Conservation (phyloP, 2,329 filamentous ascomycete species). For the Alternaria rosae region DNA sequence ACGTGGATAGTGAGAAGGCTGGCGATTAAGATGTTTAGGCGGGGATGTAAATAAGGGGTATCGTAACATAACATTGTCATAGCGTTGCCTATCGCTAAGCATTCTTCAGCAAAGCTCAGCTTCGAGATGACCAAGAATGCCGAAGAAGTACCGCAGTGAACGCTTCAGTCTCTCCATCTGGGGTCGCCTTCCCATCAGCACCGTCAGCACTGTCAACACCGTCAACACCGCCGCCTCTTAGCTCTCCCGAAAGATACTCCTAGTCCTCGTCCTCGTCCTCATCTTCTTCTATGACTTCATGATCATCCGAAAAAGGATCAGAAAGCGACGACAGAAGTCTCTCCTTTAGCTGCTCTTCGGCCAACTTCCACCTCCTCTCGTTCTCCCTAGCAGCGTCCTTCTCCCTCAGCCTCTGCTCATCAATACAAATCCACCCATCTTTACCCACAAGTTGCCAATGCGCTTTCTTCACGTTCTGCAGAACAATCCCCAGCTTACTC, state of each 20-base stretch:
- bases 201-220: not conserved
- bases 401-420: not conserved
- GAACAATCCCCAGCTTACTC: not conserved
- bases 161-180: not conserved
- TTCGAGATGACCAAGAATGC: not conserved
- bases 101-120: not conserved
- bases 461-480: not conserved
- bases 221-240: not conserved
- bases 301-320: not conserved
- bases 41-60: not conserved
- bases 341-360: not conserved
- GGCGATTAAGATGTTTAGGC: not conserved
- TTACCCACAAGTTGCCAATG: not conserved
- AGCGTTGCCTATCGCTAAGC: fast-evolving
- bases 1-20: not conserved
- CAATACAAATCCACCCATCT: not conserved
- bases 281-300: not conserved
- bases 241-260: not conserved
- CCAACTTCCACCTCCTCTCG: not conserved
- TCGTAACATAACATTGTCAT: not conserved
- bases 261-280: not conserved
- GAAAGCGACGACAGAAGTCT: not conserved
- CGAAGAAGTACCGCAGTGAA: not conserved
- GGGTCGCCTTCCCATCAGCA: not conserved
- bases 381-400: not conserved